Conservation (phyloP, 805 yeast species). For the Saccharomycopsis sp. region DNA sequence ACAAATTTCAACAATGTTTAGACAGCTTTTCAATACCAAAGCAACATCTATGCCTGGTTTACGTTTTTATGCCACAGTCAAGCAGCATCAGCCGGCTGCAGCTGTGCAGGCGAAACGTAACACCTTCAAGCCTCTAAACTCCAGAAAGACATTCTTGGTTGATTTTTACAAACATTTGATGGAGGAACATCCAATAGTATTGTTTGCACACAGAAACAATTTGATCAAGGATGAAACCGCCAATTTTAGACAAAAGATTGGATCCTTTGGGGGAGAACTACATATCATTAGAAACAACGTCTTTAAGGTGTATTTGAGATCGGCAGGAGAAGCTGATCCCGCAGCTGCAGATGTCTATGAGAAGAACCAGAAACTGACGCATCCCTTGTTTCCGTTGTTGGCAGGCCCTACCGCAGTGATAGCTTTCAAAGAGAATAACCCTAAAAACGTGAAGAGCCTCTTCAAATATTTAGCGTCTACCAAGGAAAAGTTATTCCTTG, state of each 20-base stretch:
- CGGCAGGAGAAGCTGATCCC: slow-evolving; percentile 66
- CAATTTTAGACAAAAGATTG: slow-evolving; percentile 53
- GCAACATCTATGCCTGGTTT: neutral
- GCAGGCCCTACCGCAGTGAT: slow-evolving; percentile 84
- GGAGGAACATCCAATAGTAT: slow-evolving; percentile 59
- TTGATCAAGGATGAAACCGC: slow-evolving; percentile 63
- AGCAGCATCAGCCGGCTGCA: slow-evolving; percentile 5
- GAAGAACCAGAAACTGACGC: slow-evolving; percentile 38
- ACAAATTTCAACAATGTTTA: neutral
- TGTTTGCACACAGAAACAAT: slow-evolving; percentile 83
- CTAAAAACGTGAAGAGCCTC: slow-evolving; percentile 55
- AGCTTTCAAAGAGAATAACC: slow-evolving; percentile 61
- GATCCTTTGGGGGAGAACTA: slow-evolving; percentile 59
- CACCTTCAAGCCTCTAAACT: slow-evolving; percentile 55
- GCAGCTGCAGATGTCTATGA: slow-evolving; percentile 48
- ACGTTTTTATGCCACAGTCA: slow-evolving; percentile 8
- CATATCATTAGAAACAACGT: slow-evolving; percentile 62
- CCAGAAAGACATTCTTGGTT: slow-evolving; percentile 81
- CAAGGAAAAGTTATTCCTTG: slow-evolving; percentile 66
- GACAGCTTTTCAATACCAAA: neutral
- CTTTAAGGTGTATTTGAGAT: slow-evolving; percentile 70
- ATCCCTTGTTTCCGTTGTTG: slow-evolving; percentile 66
- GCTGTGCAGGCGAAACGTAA: slow-evolving; percentile 25
- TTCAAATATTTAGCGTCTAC: slow-evolving; percentile 54
- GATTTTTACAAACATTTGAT: slow-evolving; percentile 72